Evolutionary conservation across 2,329 filamentous ascomycete species (phyloP).

Genomic region (Zymoseptoria passerinii): DNA sequence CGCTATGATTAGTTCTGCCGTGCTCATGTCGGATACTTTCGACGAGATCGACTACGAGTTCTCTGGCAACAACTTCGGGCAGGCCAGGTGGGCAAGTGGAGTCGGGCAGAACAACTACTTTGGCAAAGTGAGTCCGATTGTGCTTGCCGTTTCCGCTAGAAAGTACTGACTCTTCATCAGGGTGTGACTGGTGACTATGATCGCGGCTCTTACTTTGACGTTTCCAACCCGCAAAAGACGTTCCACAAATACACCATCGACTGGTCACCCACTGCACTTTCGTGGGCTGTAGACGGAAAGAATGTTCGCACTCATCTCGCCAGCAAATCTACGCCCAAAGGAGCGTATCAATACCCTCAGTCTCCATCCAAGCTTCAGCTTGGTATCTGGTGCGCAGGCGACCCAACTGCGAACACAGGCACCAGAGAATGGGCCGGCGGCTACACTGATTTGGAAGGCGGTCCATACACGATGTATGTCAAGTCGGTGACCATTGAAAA

Average conservation of each 20-base stretch:
- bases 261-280: constrained; percentile 58
- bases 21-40: constrained; percentile 27
- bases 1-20: constrained; percentile 9
- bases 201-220: constrained; percentile 35
- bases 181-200: constrained; percentile 47
- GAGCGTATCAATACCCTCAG: constrained; percentile 15
- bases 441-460: constrained; percentile 5
- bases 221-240: constrained; percentile 39
- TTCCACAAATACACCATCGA: constrained; percentile 59
- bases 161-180: background rate
- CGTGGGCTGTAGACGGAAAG: constrained; percentile 54
- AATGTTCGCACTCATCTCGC: constrained; percentile 38
- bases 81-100: background rate
- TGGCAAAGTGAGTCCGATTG: constrained; percentile 33
- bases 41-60: constrained; percentile 50
- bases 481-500: constrained; percentile 6
- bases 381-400: constrained; percentile 11
- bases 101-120: constrained; percentile 46
- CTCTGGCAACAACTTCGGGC: constrained; percentile 24
- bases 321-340: constrained; percentile 2
- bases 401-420: constrained; percentile 2
- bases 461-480: constrained; percentile 10
- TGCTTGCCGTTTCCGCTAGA: background rate
- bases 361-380: constrained; percentile 15
- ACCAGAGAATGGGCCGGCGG: constrained; percentile 11